These are phyloP conservation scores for Fraxinus excelsior DNA, from an alignment of 257 asterid genomes.

Conservation along the genomic window DNA sequence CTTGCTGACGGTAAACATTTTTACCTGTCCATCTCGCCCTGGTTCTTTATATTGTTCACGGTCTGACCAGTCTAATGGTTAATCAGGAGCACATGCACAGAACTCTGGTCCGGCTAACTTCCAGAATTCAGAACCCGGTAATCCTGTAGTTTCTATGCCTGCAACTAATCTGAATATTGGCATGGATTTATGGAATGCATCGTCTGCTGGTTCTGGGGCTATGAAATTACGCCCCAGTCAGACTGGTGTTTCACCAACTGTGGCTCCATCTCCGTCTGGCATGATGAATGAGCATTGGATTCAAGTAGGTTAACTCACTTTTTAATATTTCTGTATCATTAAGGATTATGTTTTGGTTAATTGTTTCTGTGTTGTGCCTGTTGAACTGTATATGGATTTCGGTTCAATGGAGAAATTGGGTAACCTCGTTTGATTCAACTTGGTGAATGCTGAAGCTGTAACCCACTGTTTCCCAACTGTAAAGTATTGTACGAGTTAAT, in stretches of 20 bases:
- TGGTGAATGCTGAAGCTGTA: slow-evolving; percentile 12
- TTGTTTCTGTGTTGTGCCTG: not conserved
- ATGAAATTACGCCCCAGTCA: slow-evolving; percentile 59
- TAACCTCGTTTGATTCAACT: not conserved
- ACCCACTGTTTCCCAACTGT: not conserved
- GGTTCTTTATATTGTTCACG: not conserved
- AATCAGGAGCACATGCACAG: slow-evolving; percentile 75
- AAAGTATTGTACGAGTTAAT: not conserved
- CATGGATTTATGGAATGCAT: slow-evolving; percentile 88
- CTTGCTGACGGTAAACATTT: slow-evolving; percentile 80
- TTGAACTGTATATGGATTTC: not conserved
- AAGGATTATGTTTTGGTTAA: slow-evolving; percentile 1
- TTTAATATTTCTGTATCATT: slow-evolving; percentile 14
- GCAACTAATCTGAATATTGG: slow-evolving; percentile 83
- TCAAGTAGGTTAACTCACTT: slow-evolving; percentile 46
- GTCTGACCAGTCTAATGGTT: slow-evolving; percentile 21
- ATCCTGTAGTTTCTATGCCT: slow-evolving; percentile 64
- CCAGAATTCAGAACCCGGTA: slow-evolving; percentile 66
- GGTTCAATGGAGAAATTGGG: not conserved
- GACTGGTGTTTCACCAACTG: slow-evolving; percentile 50
- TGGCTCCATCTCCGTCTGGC: slow-evolving; percentile 58
- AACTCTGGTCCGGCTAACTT: slow-evolving; percentile 44
- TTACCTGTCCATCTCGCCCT: slow-evolving; percentile 7
- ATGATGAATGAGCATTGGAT: slow-evolving; percentile 80
- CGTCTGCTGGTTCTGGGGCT: slow-evolving; percentile 72